A percentile compares a stretch with the other conserved stretches of the same genome.
Evolutionary conservation across 2,329 filamentous ascomycete genomes (phyloP).

Genomic region (Clonostachys sp.): DNA sequence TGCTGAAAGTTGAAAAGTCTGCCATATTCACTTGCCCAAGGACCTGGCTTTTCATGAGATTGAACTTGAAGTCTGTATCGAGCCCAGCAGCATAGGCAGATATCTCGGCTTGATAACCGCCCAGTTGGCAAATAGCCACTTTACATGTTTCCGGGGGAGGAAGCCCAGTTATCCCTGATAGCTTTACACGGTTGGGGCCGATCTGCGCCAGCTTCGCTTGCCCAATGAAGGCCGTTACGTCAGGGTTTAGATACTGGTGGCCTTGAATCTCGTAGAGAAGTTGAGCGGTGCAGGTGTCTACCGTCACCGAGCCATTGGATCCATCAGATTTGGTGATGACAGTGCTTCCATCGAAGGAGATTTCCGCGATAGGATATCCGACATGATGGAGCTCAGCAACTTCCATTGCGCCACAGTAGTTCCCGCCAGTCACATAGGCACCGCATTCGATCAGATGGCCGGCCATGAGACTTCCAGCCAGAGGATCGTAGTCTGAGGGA

Average conservation of each 20-base stretch:
- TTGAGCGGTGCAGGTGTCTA: slow-evolving; percentile 22
- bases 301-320: slow-evolving; percentile 21
- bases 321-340: slow-evolving; percentile 23
- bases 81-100: slow-evolving; percentile 12
- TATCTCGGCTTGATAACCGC: slow-evolving; percentile 29
- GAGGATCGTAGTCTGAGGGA: slow-evolving; percentile 33
- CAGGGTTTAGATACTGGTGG: slow-evolving; percentile 31
- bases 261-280: slow-evolving; percentile 37
- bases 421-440: slow-evolving; percentile 44
- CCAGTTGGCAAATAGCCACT: slow-evolving; percentile 27
- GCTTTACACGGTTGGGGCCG: slow-evolving; percentile 12
- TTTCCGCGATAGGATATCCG: slow-evolving; percentile 22
- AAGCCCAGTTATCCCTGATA: slow-evolving; percentile 28
- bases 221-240: slow-evolving; percentile 29
- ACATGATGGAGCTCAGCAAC: slow-evolving; percentile 11
- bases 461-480: slow-evolving; percentile 41
- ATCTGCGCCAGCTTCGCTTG: slow-evolving; percentile 26
- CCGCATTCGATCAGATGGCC: slow-evolving; percentile 47
- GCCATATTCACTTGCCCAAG: slow-evolving; percentile 10
- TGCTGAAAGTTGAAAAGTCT: slow-evolving; percentile 18
- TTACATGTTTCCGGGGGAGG: slow-evolving; percentile 33
- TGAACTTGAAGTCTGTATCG: slow-evolving; percentile 17
- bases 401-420: slow-evolving; percentile 37
- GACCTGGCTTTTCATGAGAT: slow-evolving; percentile 16
- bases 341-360: slow-evolving; percentile 15